phyloP scores from a whole-genome alignment of 2,329 filamentous ascomycete species.

The Fonsecaea multimorphosa region DNA sequence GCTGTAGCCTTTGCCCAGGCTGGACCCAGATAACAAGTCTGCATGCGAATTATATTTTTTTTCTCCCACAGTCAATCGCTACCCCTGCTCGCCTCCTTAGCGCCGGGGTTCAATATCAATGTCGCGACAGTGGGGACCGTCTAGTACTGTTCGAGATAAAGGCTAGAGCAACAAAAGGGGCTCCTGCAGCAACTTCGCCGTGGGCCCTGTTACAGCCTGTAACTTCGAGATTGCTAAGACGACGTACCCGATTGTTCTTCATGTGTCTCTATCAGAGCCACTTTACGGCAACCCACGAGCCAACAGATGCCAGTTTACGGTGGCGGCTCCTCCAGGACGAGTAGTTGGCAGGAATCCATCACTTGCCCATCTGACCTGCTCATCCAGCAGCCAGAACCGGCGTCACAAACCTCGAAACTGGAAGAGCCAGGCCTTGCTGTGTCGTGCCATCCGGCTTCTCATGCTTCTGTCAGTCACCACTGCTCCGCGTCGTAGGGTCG shows the following conservation, averaged over 20 bases:
- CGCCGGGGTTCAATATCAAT: neutral
- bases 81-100: neutral
- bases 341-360: neutral
- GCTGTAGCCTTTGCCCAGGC: neutral
- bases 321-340: neutral
- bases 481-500: neutral
- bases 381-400: neutral
- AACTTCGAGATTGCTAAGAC: neutral
- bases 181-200: neutral
- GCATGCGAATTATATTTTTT: neutral
- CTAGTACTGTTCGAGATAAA: conserved; percentile 1
- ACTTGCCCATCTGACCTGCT: neutral
- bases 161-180: conserved; percentile 1
- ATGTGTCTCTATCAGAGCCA: neutral
- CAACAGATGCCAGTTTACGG: neutral
- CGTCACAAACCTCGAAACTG: neutral
- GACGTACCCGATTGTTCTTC: neutral
- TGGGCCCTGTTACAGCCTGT: neutral
- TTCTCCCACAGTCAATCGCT: neutral
- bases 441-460: neutral
- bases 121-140: neutral
- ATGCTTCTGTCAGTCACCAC: neutral
- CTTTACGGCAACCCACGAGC: neutral
- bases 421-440: neutral
- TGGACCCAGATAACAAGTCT: neutral